Percentiles rank a stretch among this genome's conserved stretches.
Evolutionary conservation across 805 yeast genomes (phyloP).

Genomic region (Pichia thaimueangensis): DNA sequence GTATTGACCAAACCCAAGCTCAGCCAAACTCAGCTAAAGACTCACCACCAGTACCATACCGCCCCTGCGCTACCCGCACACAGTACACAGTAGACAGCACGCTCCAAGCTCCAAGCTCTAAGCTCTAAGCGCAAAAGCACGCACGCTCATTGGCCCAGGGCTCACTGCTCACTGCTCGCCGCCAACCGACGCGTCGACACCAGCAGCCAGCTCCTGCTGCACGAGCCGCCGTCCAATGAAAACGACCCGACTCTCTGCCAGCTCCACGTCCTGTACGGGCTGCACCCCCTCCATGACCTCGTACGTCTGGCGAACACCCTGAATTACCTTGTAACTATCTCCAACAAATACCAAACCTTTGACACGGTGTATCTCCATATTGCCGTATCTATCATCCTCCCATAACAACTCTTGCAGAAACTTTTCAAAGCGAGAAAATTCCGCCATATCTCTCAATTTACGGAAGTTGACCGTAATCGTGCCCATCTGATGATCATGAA

Average conservation of each 20-base stretch:
- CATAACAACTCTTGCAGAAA: conserved; percentile 72
- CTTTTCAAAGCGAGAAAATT: conserved; percentile 44
- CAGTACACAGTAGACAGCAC: too few species aligned
- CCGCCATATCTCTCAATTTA: conserved; percentile 28
- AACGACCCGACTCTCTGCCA: conserved; percentile 22
- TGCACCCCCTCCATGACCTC: conserved; percentile 52
- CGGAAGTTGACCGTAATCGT: conserved; percentile 47
- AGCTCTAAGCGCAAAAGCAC: not conserved
- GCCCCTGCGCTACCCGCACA: too few species aligned
- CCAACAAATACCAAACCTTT: conserved; percentile 63
- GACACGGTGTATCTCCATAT: conserved; percentile 68
- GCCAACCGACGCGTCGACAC: conserved; percentile 8
- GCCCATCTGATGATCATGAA: conserved; percentile 48
- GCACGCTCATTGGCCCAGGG: not conserved
- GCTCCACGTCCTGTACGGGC: conserved; percentile 11
- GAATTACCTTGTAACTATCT: conserved; percentile 52
- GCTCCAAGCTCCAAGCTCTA: too few species aligned
- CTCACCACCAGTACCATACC: too few species aligned
- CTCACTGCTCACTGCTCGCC: not conserved
- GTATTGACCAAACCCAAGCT: too few species aligned
- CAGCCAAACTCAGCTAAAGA: too few species aligned
- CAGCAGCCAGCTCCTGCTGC: conserved; percentile 34
- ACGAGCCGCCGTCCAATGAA: too few species aligned
- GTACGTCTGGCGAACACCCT: conserved; percentile 90
- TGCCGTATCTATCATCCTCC: conserved; percentile 46